Evolutionary conservation across 192 early-diverging fungal genomes (phyloP).

Genomic region (Gryganskiella cystojenkinii): DNA sequence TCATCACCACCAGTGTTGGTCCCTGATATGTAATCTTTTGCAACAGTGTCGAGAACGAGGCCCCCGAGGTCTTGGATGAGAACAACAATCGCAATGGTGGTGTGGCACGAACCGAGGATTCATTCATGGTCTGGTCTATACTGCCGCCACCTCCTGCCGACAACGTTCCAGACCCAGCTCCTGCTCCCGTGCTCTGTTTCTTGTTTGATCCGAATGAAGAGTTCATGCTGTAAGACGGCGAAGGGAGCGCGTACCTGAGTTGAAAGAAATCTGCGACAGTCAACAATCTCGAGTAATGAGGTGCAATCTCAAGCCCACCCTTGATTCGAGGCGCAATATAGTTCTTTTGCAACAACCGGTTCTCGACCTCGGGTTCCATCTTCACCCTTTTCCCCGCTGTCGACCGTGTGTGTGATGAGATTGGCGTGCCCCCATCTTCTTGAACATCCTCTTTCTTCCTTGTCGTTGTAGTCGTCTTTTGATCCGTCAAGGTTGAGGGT

Average conservation of each 20-base stretch:
- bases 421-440: neutral
- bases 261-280: conserved; percentile 52
- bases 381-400: conserved; percentile 19
- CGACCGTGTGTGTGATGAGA: neutral
- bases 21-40: conserved; percentile 58
- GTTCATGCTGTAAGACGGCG: conserved; percentile 16
- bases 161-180: neutral
- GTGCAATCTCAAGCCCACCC: conserved; percentile 27
- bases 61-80: conserved; percentile 59
- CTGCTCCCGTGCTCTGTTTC: too few species aligned
- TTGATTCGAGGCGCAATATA: conserved; percentile 42
- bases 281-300: conserved; percentile 51
- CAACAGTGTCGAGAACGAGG: conserved; percentile 60
- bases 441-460: neutral
- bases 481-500: conserved; percentile 5
- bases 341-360: conserved; percentile 36
- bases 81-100: conserved; percentile 54
- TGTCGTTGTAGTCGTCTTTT: neutral
- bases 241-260: conserved; percentile 44
- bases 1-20: conserved; percentile 60
- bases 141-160: conserved; percentile 8
- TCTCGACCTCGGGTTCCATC: conserved; percentile 31
- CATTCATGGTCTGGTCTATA: neutral
- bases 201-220: conserved; percentile 14
- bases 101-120: conserved; percentile 14